Evolutionary conservation across 176 grass and related monocot species (phyloP), one percentile per base, ranked within the genome.

Genomic region (Calamus simplicifolius): DNA sequence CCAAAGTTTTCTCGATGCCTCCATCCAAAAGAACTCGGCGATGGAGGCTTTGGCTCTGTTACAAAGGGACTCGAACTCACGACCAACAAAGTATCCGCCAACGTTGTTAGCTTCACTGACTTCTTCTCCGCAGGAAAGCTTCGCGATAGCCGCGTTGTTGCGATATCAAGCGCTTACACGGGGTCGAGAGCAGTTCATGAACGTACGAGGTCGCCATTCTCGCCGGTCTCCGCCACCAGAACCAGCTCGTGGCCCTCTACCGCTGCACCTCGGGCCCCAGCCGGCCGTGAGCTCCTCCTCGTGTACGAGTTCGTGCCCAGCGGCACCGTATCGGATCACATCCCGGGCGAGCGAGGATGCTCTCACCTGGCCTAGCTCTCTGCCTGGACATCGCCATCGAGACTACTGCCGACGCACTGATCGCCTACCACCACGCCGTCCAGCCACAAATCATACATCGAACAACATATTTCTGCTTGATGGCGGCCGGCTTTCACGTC

Each of bases 11-110:
- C 55, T 77, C 79, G 4, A 80, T 1, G 63, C 81, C 12, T 81
- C 55, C 14, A 83, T n/a, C n/a, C n/a, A n/a, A n/a, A 79, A 73
- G 86, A 88, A 18, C 69, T 96, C 49, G 92, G 92, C 0, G 86
- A 96, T 7, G 92, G 92, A 30, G 92, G 92, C 62, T 96, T 96
- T 28, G 92, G 92, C 73, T 85, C 68, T 1, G 92, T 96, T 96
- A 96, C 29, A 96, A 88, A 90, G 92, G 91, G 90, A 74, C 21
- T 23, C 21, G 21, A 23, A 23, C 21, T 23, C 21, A 23, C 35
- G 21, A 23, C 35, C 35, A 43, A 43, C 6, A 43, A 12, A 43
- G 35, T 2, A 43, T 10, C 35, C 12, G 35, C 35, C 2, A 43
- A 3, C 28, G 0, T 5, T 29, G 3, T 29, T 23, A 23, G 21